Conservation (phyloP, 2,329 filamentous ascomycete species). For the Daldinia sp. region DNA sequence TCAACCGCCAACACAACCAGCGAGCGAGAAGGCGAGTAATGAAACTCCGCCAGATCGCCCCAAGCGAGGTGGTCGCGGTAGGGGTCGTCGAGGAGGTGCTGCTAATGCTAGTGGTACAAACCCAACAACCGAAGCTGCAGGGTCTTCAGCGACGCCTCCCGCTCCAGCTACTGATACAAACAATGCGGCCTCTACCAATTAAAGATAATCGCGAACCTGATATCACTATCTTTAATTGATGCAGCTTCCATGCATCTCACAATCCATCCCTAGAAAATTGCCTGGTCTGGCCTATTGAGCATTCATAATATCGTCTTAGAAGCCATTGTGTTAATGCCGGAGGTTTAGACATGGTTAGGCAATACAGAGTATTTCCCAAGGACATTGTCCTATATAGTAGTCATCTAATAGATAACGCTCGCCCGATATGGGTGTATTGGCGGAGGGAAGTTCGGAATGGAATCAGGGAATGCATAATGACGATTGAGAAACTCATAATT, state of each 20-base stretch:
- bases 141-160: conserved; percentile 27
- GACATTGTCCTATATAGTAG: background rate
- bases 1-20: conserved; percentile 37
- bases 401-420: background rate
- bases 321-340: background rate
- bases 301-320: background rate
- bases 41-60: conserved; percentile 47
- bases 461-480: background rate
- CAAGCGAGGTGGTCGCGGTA: conserved; percentile 50
- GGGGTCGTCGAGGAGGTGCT: conserved; percentile 48
- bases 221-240: background rate
- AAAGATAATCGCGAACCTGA: conserved; percentile 16
- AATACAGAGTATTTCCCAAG: background rate
- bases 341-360: background rate
- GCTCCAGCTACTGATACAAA: conserved; percentile 28
- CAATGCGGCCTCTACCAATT: conserved; percentile 34
- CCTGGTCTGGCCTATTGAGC: no score
- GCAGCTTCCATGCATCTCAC: background rate
- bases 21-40: conserved; percentile 42
- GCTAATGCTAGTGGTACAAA: conserved; percentile 35
- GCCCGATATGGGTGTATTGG: background rate
- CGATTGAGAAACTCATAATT: background rate
- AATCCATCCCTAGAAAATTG: background rate
- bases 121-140: conserved; percentile 27
- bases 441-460: background rate